A percentile compares a stretch with the other conserved stretches of the same genome.
These are phyloP conservation scores for Tetrahymena borealis DNA, from an alignment of 73 alveolate species.

Conservation along the genomic window DNA sequence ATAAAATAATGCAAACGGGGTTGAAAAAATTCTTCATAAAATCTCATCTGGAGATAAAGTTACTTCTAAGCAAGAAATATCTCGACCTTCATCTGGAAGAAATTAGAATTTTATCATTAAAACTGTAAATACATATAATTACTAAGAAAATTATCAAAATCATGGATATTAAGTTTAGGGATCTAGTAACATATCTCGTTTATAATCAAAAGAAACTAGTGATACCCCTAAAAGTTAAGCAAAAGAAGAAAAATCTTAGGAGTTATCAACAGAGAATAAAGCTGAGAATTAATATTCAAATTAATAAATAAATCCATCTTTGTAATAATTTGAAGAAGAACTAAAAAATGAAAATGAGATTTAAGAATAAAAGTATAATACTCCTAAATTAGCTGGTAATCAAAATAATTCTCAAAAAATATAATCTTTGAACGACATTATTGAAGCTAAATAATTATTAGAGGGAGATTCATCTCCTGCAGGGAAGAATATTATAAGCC, in stretches of 20 bases:
- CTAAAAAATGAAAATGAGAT: neutral
- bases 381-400: neutral
- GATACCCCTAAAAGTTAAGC: neutral
- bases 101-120: neutral
- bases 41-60: neutral
- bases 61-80: neutral
- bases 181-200: neutral
- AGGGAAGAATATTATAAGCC: neutral
- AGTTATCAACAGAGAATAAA: neutral
- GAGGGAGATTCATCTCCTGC: neutral
- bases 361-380: neutral
- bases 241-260: neutral
- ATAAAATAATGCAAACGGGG: neutral
- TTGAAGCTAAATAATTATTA: neutral
- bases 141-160: neutral
- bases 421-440: neutral
- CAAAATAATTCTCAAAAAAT: neutral
- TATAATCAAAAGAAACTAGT: neutral
- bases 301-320: neutral
- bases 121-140: neutral
- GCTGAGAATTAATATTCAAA: neutral
- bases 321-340: neutral
- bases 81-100: neutral
- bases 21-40: neutral
- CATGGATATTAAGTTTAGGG: neutral